These are phyloP conservation scores for Daldinia sp. DNA, from an alignment of 2,329 filamentous ascomycete genomes.

Conservation along the genomic window DNA sequence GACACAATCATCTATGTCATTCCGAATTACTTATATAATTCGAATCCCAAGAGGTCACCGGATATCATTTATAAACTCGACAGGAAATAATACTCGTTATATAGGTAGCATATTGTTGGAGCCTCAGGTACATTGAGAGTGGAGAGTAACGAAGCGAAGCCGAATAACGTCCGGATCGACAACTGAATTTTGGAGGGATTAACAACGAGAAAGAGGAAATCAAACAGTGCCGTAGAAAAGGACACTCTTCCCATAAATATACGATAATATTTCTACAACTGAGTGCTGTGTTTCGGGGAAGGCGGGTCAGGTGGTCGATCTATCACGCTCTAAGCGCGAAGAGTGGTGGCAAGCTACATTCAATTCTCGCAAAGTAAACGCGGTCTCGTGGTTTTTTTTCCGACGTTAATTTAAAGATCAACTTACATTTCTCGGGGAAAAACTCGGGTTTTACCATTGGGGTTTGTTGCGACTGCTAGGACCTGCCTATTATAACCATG, in stretches of 20 bases:
- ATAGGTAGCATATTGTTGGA: neutral
- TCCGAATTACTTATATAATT: neutral
- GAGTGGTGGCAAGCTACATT: neutral
- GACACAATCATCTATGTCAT: neutral
- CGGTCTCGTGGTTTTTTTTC: neutral
- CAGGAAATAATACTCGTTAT: neutral
- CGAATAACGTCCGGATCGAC: neutral
- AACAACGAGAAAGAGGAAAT: neutral
- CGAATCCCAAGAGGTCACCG: neutral
- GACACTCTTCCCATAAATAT: neutral
- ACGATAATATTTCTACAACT: neutral
- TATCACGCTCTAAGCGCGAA: neutral
- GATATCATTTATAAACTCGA: neutral
- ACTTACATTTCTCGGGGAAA: neutral
- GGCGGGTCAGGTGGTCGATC: neutral
- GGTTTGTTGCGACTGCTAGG: neutral
- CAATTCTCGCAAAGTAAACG: neutral
- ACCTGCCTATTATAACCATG: slow-evolving; percentile 15
- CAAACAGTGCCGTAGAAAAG: neutral
- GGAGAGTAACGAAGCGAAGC: neutral
- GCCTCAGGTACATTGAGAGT: neutral
- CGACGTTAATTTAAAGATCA: neutral
- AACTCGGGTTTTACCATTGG: neutral
- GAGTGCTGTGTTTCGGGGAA: neutral
- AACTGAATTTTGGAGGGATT: neutral